Evolutionary conservation across 768 basidiomycete genomes (phyloP).

Genomic region (Macrolepiota dolichaula): DNA sequence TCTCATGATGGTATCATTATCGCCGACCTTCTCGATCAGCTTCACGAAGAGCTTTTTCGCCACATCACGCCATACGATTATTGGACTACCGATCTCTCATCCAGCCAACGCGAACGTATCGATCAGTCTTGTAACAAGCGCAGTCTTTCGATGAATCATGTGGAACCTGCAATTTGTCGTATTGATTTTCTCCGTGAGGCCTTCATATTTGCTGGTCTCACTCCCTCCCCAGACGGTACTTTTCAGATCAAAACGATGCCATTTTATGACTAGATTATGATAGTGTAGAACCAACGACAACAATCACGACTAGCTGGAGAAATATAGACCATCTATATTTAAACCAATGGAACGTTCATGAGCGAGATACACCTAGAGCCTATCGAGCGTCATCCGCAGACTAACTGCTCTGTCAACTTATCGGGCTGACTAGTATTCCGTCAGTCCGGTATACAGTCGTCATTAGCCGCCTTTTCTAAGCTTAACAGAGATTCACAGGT

Average conservation of each 20-base stretch:
- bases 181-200: background rate
- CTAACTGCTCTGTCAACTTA: too few relatives aligned
- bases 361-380: too few relatives aligned
- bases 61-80: slow-evolving; percentile 11
- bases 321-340: too few relatives aligned
- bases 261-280: background rate
- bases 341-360: too few relatives aligned
- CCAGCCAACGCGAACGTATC: background rate
- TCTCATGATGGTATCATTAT: slow-evolving; percentile 10
- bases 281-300: too few relatives aligned
- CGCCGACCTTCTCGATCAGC: slow-evolving; percentile 9
- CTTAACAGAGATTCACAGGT: too few relatives aligned
- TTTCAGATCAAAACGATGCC: slow-evolving; percentile 1
- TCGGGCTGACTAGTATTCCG: too few relatives aligned
- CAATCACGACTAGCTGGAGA: too few relatives aligned
- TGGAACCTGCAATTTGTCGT: background rate
- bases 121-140: background rate
- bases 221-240: background rate
- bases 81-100: slow-evolving; percentile 2
- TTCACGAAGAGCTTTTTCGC: slow-evolving; percentile 5
- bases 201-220: background rate
- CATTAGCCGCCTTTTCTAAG: too few relatives aligned
- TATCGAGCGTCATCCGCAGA: too few relatives aligned
- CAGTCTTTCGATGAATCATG: background rate
- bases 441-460: too few relatives aligned